Base-by-base conservation (phyloP, 768 basidiomycete species). In the Kwoniella dendrophila region DNA sequence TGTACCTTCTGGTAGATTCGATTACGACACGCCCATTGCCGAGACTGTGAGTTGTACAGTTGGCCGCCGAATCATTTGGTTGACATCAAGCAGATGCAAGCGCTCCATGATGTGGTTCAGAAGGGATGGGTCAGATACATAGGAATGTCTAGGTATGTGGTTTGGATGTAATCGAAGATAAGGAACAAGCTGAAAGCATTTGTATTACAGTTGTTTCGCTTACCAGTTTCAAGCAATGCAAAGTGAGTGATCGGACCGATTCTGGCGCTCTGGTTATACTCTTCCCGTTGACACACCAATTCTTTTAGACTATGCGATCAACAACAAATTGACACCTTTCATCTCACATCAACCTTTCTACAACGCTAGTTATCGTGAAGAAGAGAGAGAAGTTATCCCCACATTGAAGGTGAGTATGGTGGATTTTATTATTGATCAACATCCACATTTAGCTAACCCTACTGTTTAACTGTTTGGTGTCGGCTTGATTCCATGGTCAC, bases 281-380 rank as follows among this genome's bases (percentile, higher is more conserved):
- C 38, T 53, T 38, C 36, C 36, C 36, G 8, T 38, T 18, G 27
- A 32, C 14, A 14, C 33, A 57, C 43, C n/a, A 54, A 29, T 12
- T 34, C 0, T 27, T 2, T 2, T 20, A 75, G 86, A 85, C 72
- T 86, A 87, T 64, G 86, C 86, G 0, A 85, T 86, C 61, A 78
- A 81, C 55, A 84, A 88, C 73, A 81, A 81, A 3, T 84, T 84
- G 81, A 84, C 85, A 8, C 82, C 79, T 61, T 87, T 88, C 77
- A 85, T 87, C 70, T 85, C 83, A 0, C 86, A 87, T 86, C 87
- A 88, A 71, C 87, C 87, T 71, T 85, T 85, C 63, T 84, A 88
- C 74, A 86, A 81, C 62, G 74, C 86, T 12, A 64, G 84, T 5
- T 88, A 88, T 64, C 81, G 87, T 8, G 87, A 88, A 58, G 74